A percentile compares a stretch with the other conserved stretches of the same genome.
Conservation (phyloP, 305 asterid species). For the Fraxinus angustifolia region DNA sequence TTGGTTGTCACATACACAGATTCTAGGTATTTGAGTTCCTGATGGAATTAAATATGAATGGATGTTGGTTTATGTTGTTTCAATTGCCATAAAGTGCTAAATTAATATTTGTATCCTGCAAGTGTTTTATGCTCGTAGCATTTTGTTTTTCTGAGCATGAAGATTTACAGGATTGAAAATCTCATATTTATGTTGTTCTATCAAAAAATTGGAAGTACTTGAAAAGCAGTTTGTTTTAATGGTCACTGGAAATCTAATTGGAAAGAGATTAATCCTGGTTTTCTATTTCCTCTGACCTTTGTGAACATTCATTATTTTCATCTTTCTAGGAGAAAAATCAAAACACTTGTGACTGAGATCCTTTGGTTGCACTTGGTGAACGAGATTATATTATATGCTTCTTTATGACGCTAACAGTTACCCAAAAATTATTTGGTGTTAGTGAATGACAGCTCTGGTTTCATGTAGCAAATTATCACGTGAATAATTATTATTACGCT, state of each 20-base stretch:
- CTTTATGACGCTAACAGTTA: background rate
- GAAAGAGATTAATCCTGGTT: background rate
- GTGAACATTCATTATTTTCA: background rate
- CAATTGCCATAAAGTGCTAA: background rate
- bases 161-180: background rate
- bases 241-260: background rate
- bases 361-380: background rate
- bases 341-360: background rate
- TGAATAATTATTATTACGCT: background rate
- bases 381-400: conserved; percentile 1
- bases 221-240: background rate
- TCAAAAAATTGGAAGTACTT: background rate
- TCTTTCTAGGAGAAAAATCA: background rate
- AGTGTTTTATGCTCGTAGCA: background rate
- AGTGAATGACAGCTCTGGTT: conserved; percentile 4
- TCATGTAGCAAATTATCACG: background rate
- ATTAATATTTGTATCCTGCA: background rate
- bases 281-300: conserved; percentile 4
- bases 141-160: background rate
- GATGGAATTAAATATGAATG: background rate
- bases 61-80: background rate
- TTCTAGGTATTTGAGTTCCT: background rate
- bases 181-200: background rate
- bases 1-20: background rate
- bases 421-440: background rate